phyloP scores from a whole-genome alignment of 345 rosid genomes.

The Schrenkiella parvula region DNA sequence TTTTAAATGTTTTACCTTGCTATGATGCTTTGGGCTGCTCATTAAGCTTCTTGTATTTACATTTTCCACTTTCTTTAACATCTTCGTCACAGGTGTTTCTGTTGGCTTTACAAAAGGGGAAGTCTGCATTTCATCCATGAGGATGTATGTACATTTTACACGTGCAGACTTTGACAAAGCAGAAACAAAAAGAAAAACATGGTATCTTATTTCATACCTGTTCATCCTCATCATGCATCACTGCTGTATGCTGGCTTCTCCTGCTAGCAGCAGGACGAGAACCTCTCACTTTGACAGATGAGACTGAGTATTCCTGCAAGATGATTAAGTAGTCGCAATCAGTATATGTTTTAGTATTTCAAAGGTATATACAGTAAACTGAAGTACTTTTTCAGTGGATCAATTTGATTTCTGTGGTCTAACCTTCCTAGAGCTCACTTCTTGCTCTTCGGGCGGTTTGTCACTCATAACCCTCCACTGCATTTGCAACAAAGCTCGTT shows the following conservation, averaged over 20 bases:
- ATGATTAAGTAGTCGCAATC: background rate
- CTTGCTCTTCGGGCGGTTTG: slow-evolving; percentile 73
- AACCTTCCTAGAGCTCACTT: slow-evolving; percentile 70
- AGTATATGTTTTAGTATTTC: background rate
- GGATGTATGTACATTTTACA: background rate
- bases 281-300: slow-evolving; percentile 58
- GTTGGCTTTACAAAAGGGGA: slow-evolving; percentile 42
- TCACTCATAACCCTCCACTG: slow-evolving; percentile 93
- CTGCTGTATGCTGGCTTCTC: slow-evolving; percentile 37
- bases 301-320: slow-evolving; percentile 55
- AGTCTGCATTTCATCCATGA: slow-evolving; percentile 38
- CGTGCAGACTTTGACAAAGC: background rate
- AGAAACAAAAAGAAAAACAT: background rate
- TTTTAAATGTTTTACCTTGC: slow-evolving; percentile 44
- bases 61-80: slow-evolving; percentile 50
- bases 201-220: slow-evolving; percentile 36
- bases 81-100: slow-evolving; percentile 60
- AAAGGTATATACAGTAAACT: background rate
- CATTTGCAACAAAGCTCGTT: slow-evolving; percentile 77
- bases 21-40: slow-evolving; percentile 59
- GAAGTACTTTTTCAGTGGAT: background rate
- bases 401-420: slow-evolving; percentile 13
- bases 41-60: slow-evolving; percentile 44
- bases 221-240: slow-evolving; percentile 40
- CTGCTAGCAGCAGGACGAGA: slow-evolving; percentile 38